Percentiles rank a stretch among this genome's conserved stretches.
These are phyloP conservation scores for Sclerotinia subarctica DNA, from an alignment of 2,329 filamentous ascomycete genomes.

Conservation along the genomic window DNA sequence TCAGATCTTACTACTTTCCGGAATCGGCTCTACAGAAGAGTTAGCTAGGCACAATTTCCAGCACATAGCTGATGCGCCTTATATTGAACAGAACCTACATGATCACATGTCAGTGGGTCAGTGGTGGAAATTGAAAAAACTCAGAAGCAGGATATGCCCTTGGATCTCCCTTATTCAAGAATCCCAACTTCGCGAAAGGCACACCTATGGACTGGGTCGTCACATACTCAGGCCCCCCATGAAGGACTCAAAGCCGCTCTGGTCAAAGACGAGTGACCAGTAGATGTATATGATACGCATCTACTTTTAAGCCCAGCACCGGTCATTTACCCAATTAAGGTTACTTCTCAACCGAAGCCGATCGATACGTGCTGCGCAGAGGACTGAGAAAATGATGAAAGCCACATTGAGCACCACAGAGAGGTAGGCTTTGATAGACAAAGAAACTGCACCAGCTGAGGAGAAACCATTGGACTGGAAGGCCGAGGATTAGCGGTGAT, in stretches of 20 bases:
- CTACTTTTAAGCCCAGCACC: background rate
- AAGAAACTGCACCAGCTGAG: background rate
- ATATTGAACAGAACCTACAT: too few relatives aligned
- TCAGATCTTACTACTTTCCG: background rate
- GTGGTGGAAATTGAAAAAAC: too few relatives aligned
- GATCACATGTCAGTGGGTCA: too few relatives aligned
- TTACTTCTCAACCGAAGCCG: constrained; percentile 8
- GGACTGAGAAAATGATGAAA: constrained; percentile 1
- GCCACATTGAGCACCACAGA: background rate
- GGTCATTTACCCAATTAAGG: constrained; percentile 18
- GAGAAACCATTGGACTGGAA: background rate
- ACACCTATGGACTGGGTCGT: too few relatives aligned
- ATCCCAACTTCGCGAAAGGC: too few relatives aligned
- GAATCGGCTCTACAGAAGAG: background rate
- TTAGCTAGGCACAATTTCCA: background rate
- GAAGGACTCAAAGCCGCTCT: background rate
- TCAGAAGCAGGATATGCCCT: too few relatives aligned
- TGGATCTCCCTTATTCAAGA: too few relatives aligned
- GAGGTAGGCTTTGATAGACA: background rate
- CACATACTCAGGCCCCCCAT: background rate
- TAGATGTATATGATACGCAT: background rate
- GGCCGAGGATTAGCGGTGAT: background rate
- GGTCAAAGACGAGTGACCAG: background rate
- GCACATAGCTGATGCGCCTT: constrained; percentile 12
- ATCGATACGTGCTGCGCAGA: background rate